A percentile compares a stretch with the other conserved stretches of the same genome.
These are phyloP conservation scores for Trametes versicolor DNA, from an alignment of 1,284 basidiomycete species.

Conservation along the genomic window DNA sequence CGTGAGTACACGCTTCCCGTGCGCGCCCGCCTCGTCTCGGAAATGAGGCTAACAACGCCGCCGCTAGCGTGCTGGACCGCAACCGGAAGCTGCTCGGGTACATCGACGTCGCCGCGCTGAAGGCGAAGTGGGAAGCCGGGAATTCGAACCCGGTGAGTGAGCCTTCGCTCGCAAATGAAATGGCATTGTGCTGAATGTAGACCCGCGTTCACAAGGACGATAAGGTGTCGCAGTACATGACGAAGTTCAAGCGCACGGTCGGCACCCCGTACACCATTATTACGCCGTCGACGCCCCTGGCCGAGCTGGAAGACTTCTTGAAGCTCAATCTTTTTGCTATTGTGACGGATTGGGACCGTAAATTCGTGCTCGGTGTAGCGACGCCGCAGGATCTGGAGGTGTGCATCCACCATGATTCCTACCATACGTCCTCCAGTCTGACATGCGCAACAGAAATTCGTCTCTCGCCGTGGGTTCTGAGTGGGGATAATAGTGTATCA, in stretches of 20 bases:
- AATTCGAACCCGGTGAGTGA: constrained; percentile 72
- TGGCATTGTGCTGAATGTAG: constrained; percentile 22
- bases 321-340: constrained; percentile 79
- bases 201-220: constrained; percentile 59
- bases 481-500: constrained; percentile 11
- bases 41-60: background rate
- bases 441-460: constrained; percentile 54
- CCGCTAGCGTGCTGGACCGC: constrained; percentile 74
- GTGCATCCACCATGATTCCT: constrained; percentile 18
- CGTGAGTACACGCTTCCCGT: constrained; percentile 58
- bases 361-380: constrained; percentile 88
- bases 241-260: constrained; percentile 77
- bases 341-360: constrained; percentile 84
- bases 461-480: constrained; percentile 62
- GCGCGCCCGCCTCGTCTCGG: constrained; percentile 10
- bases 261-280: constrained; percentile 80
- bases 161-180: constrained; percentile 1
- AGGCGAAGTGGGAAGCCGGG: constrained; percentile 80
- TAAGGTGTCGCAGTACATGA: constrained; percentile 74
- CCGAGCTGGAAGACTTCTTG: constrained; percentile 82
- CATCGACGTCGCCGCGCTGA: constrained; percentile 79
- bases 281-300: constrained; percentile 80
- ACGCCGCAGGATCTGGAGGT: constrained; percentile 84
- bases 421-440: background rate
- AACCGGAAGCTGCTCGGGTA: constrained; percentile 84